These are phyloP conservation scores for Fusarium secorum DNA, from an alignment of 2,329 filamentous ascomycete genomes.

Conservation along the genomic window DNA sequence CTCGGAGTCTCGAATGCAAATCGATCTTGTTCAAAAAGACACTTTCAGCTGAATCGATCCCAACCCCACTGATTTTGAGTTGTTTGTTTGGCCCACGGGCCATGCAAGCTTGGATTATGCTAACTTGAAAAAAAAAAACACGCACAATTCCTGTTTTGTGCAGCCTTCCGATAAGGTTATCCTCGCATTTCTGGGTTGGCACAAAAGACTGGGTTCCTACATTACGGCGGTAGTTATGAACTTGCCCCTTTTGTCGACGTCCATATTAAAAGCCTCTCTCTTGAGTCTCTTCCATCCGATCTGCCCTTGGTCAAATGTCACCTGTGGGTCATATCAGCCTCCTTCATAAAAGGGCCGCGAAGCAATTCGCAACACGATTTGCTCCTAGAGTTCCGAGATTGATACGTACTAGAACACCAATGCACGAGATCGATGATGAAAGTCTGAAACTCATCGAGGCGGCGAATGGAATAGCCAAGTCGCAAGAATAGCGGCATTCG, in stretches of 20 bases:
- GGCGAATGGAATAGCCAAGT: background rate
- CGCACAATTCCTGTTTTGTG: constrained; percentile 28
- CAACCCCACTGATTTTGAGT: background rate
- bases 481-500: background rate
- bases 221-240: constrained; percentile 17
- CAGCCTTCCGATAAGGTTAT: constrained; percentile 21
- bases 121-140: background rate
- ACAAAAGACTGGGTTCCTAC: constrained; percentile 27
- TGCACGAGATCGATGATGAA: constrained; percentile 9
- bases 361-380: constrained; percentile 26
- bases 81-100: background rate
- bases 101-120: background rate
- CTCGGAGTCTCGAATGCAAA: background rate
- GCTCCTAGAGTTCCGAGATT: background rate
- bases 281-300: background rate
- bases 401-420: constrained; percentile 3
- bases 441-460: background rate
- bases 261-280: background rate
- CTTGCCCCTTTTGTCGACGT: constrained; percentile 25
- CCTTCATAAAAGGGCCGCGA: constrained; percentile 35
- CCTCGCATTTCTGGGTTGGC: constrained; percentile 7
- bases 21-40: background rate
- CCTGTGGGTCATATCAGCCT: constrained; percentile 26
- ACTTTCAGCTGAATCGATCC: constrained; percentile 18
- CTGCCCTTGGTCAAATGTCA: constrained; percentile 18